Evolutionary conservation across 2,329 filamentous ascomycete genomes (phyloP).

Genomic region (Neoarthrinium moseri): DNA sequence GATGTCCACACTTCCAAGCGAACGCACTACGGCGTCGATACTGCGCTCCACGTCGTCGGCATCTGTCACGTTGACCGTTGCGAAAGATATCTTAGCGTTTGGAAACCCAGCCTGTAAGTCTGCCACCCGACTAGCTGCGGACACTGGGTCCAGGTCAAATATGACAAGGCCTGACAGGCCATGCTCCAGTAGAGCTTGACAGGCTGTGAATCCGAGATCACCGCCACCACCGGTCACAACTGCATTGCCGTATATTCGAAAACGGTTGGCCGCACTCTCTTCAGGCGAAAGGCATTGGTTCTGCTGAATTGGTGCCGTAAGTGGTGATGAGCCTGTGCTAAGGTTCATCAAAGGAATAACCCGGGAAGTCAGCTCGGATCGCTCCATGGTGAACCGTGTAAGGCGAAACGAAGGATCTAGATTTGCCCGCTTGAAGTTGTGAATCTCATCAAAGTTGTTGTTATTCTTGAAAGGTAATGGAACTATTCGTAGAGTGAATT

Average conservation of each 20-base stretch:
- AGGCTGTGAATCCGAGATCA: slow-evolving; percentile 57
- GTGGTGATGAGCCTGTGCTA: slow-evolving; percentile 7
- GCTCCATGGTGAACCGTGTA: not conserved
- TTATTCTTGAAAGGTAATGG: too few species aligned
- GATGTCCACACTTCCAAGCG: slow-evolving; percentile 52
- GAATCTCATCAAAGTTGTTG: too few species aligned
- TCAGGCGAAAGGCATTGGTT: not conserved
- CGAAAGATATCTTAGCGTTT: slow-evolving; percentile 42
- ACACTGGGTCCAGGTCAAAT: slow-evolving; percentile 54
- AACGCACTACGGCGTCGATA: slow-evolving; percentile 30
- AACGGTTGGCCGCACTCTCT: slow-evolving; percentile 22
- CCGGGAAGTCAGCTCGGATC: slow-evolving; percentile 8
- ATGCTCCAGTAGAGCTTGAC: slow-evolving; percentile 66
- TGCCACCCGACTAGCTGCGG: slow-evolving; percentile 38
- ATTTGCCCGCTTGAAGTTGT: too few species aligned
- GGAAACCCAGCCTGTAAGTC: slow-evolving; percentile 53
- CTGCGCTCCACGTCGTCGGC: slow-evolving; percentile 22
- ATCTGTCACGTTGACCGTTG: slow-evolving; percentile 51
- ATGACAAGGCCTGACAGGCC: slow-evolving; percentile 58
- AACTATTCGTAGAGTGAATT: too few species aligned
- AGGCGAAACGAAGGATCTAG: too few species aligned
- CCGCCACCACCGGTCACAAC: slow-evolving; percentile 67
- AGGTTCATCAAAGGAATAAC: slow-evolving; percentile 11
- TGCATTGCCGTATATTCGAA: slow-evolving; percentile 29
- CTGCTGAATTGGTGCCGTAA: slow-evolving; percentile 3